Evolutionary conservation across 2,329 filamentous ascomycete species (phyloP).

Genomic region (Harringtonia aguacate): DNA sequence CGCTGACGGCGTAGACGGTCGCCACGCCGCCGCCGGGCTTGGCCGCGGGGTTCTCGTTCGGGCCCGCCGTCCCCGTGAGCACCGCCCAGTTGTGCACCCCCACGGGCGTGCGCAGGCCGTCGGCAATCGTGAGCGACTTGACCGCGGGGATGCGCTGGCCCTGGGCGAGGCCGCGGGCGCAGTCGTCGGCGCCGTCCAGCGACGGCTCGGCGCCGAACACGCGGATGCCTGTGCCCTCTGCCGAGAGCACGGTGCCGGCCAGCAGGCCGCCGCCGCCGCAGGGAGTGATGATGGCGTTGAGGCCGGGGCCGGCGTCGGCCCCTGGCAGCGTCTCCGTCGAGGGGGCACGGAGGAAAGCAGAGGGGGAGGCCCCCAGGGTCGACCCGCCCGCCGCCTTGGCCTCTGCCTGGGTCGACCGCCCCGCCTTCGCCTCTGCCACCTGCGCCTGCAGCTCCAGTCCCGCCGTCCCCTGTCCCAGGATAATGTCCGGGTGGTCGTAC

Average conservation of each 20-base stretch:
- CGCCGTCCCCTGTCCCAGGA: slow-evolving; percentile 86
- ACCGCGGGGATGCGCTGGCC: slow-evolving; percentile 58
- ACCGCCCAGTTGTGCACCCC: slow-evolving; percentile 67
- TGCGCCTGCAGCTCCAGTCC: slow-evolving; percentile 75
- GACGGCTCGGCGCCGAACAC: slow-evolving; percentile 85
- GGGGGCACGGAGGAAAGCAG: slow-evolving; percentile 6
- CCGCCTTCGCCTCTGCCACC: slow-evolving; percentile 29
- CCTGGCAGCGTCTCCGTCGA: slow-evolving; percentile 3
- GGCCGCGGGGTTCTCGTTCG: no score
- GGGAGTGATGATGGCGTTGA: slow-evolving; percentile 70
- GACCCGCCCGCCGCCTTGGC: background rate
- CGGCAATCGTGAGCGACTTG: slow-evolving; percentile 70
- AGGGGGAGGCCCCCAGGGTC: background rate
- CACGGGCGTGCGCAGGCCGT: slow-evolving; percentile 77
- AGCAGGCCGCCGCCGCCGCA: slow-evolving; percentile 86
- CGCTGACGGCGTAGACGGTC: slow-evolving; percentile 62
- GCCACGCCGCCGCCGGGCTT: slow-evolving; percentile 54
- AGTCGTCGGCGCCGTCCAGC: slow-evolving; percentile 78
- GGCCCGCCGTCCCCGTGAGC: slow-evolving; percentile 36
- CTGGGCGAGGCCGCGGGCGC: slow-evolving; percentile 54
- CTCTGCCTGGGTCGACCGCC: slow-evolving; percentile 4
- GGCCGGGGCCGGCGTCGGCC: slow-evolving; percentile 16
- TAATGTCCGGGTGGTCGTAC: slow-evolving; percentile 86
- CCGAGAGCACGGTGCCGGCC: slow-evolving; percentile 68
- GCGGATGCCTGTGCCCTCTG: slow-evolving; percentile 56